Percentiles rank a stretch among this genome's conserved stretches.
phyloP scores from a whole-genome alignment of 164 flowering plant genomes.

The Akebia trifoliata region DNA sequence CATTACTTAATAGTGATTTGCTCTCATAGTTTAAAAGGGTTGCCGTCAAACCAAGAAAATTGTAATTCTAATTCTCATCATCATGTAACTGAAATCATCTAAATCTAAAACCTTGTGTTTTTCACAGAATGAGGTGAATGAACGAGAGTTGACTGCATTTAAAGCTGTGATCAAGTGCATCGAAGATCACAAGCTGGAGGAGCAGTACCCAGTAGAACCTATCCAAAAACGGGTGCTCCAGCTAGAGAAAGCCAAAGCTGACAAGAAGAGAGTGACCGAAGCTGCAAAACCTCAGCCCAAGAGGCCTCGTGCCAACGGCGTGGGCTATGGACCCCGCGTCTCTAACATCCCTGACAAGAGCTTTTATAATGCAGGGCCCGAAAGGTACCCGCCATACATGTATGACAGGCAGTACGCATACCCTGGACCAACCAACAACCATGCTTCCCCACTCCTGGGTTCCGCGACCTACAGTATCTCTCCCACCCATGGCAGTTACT shows the following conservation, averaged over 20 bases:
- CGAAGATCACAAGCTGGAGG: conserved; percentile 89
- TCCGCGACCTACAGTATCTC: conserved; percentile 55
- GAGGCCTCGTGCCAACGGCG: conserved; percentile 84
- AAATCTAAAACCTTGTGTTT: conserved; percentile 5
- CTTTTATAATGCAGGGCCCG: conserved; percentile 54
- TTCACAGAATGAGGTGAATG: conserved; percentile 83
- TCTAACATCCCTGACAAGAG: conserved; percentile 53
- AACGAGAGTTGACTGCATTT: conserved; percentile 72
- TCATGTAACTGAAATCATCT: neutral
- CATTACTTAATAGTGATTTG: neutral
- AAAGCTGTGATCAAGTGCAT: conserved; percentile 85
- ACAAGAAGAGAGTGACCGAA: conserved; percentile 80
- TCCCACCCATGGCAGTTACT: conserved; percentile 71
- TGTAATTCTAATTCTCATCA: neutral
- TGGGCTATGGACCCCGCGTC: conserved; percentile 47
- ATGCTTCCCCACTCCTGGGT: conserved; percentile 45
- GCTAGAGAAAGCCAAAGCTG: conserved; percentile 93
- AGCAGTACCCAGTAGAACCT: conserved; percentile 64
- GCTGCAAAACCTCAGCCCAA: conserved; percentile 88
- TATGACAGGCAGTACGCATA: conserved; percentile 65
- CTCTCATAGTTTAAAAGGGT: neutral
- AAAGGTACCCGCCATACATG: conserved; percentile 70
- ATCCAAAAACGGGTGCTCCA: conserved; percentile 68
- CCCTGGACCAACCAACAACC: conserved; percentile 54
- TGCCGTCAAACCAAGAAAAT: neutral